Evolutionary conservation across 108 stramenopile genomes (phyloP), one percentile per base, ranked within the genome.

Genomic region (Cyclotella choctawhatcheeana): DNA sequence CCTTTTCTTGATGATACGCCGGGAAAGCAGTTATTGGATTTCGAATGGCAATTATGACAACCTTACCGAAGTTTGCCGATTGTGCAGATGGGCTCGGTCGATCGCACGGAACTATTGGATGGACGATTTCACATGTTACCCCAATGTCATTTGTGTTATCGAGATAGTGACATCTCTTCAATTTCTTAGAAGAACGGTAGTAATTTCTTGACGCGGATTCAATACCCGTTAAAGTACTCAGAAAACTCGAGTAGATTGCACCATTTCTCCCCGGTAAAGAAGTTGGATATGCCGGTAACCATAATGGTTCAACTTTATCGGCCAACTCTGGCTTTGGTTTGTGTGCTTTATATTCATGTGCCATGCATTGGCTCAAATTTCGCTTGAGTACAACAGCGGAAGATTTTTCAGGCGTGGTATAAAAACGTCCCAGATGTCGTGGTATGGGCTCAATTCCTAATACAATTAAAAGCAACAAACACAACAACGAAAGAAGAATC

Each of bases 1-100:
- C 59, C 64, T 88, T 88, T 48, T 73, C 65, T 37, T 84, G 79
- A 29, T 74, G 69, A 53, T 35, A 58, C n/a, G 77, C 77, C 0
- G 88, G 88, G 68, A 88, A 84, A 10, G 75, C 85, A 7, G 85
- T 86, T 30, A 76, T 44, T 47, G 82, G 78, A 77, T 86, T 84
- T 27, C 88, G 64, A 55, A 78, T 27, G 54, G 71, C 76, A 16
- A 77, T 30, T 18, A 77, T n/a, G 3, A 75, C 58, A 6, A 55
- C 64, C 2, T 65, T 66, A 18, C 71, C 71, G 48, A 77, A 77
- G 60, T 73, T 77, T 7, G 17, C 64, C 1, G 71, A 33, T 40
- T 77, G 76, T 16, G 24, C 21, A 13, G 76, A 73, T 26, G 71
- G 71, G 56, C 58, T 40, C 17, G 71, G 71, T 16, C 31, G 0